phyloP scores from a whole-genome alignment of 495 filamentous ascomycete genomes.

The Penicillium chermesinum region DNA sequence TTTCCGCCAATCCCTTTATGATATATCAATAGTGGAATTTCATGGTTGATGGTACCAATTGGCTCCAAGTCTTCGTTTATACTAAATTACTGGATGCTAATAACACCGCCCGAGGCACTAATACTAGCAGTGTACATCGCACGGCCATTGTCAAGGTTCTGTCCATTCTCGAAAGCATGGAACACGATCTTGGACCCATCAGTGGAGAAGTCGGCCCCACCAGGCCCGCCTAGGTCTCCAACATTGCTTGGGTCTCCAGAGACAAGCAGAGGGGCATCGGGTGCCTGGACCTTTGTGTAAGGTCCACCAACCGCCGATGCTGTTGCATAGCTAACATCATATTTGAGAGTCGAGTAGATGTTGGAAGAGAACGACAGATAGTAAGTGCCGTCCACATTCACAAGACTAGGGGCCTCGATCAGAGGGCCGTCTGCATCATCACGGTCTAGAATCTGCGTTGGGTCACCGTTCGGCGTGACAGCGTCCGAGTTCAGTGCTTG shows the following conservation, averaged over 20 bases:
- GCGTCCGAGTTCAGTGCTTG: slow-evolving; percentile 48
- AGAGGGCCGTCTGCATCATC: slow-evolving; percentile 45
- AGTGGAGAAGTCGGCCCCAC: slow-evolving; percentile 38
- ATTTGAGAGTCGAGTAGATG: slow-evolving; percentile 43
- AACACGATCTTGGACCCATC: slow-evolving; percentile 42
- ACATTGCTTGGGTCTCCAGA: slow-evolving; percentile 33
- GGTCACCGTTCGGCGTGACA: slow-evolving; percentile 37
- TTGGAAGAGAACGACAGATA: slow-evolving; percentile 55
- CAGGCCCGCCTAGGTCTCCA: slow-evolving; percentile 40
- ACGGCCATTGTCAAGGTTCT: slow-evolving; percentile 13
- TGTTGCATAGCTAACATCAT: slow-evolving; percentile 50
- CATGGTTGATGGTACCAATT: too few species aligned
- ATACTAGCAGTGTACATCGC: slow-evolving; percentile 19
- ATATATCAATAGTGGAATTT: too few species aligned
- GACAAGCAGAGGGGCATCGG: slow-evolving; percentile 31
- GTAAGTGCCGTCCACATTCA: slow-evolving; percentile 43
- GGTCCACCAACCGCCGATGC: slow-evolving; percentile 37
- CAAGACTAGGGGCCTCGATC: slow-evolving; percentile 53
- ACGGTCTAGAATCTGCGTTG: slow-evolving; percentile 46
- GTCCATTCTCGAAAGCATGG: slow-evolving; percentile 30
- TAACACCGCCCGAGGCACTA: slow-evolving; percentile 4
- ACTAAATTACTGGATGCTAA: slow-evolving; percentile 5
- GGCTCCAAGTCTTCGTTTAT: too few species aligned
- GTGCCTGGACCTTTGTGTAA: slow-evolving; percentile 32
- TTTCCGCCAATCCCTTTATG: too few species aligned